Conservation (phyloP, 176 grass and related monocot genomes). For the Pontederia crassipes region DNA sequence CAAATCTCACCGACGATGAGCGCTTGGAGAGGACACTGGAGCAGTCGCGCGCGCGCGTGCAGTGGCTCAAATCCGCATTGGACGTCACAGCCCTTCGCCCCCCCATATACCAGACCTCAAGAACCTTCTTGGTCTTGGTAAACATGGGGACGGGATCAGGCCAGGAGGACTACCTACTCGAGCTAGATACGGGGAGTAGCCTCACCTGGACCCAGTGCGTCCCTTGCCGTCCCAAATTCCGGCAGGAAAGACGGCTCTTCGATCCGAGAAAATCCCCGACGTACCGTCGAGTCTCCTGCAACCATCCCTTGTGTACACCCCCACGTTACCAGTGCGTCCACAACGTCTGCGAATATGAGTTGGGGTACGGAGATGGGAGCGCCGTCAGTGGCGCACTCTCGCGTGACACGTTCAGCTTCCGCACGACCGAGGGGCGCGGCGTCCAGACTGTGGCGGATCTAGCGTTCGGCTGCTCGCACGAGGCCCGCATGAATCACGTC, state of each 20-base stretch:
- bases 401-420: constrained; percentile 13
- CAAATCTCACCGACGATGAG: too few species aligned
- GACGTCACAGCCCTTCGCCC: too few species aligned
- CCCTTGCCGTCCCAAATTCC: constrained; percentile 14
- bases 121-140: too few species aligned
- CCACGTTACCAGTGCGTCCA: constrained; percentile 1
- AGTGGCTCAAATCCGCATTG: too few species aligned
- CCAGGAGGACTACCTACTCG: background rate
- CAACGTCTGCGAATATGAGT: constrained; percentile 4
- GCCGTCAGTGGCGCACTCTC: constrained; percentile 10
- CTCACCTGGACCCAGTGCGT: constrained; percentile 27
- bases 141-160: too few species aligned
- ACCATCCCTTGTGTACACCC: constrained; percentile 6
- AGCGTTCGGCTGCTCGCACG: too few species aligned
- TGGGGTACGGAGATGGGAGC: constrained; percentile 5
- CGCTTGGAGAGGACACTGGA: too few species aligned
- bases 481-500: too few species aligned
- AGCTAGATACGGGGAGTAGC: constrained; percentile 19
- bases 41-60: too few species aligned
- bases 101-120: too few species aligned
- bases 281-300: constrained; percentile 5
- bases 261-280: constrained; percentile 15
- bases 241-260: constrained; percentile 17
- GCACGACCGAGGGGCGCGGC: background rate
- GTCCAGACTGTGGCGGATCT: background rate